phyloP scores from a whole-genome alignment of 495 filamentous ascomycete species.

The Extremus antarcticus region DNA sequence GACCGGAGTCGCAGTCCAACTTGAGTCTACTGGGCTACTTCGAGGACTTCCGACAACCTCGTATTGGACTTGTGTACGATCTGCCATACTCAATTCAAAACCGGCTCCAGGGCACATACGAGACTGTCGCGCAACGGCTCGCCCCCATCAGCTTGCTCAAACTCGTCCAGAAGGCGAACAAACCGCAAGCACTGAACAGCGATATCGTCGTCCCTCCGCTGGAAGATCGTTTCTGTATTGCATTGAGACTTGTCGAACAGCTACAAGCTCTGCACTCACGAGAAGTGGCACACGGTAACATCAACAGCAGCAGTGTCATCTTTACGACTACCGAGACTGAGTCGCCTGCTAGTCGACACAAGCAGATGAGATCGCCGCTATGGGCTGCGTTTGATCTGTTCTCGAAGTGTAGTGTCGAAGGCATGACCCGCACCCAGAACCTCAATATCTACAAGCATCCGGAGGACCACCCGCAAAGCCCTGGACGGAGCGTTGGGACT shows the following conservation, averaged over 20 bases:
- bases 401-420: slow-evolving; percentile 48
- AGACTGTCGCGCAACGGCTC: slow-evolving; percentile 31
- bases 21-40: slow-evolving; percentile 76
- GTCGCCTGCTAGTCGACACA: slow-evolving; percentile 41
- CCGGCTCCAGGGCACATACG: slow-evolving; percentile 31
- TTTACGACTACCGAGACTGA: slow-evolving; percentile 33
- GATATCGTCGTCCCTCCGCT: slow-evolving; percentile 37
- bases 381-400: slow-evolving; percentile 75
- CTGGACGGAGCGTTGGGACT: slow-evolving; percentile 19
- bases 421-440: slow-evolving; percentile 29
- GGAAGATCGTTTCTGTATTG: slow-evolving; percentile 77
- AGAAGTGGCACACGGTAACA: slow-evolving; percentile 67
- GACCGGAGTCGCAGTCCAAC: slow-evolving; percentile 46
- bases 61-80: slow-evolving; percentile 74
- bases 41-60: slow-evolving; percentile 63
- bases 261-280: slow-evolving; percentile 66
- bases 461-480: slow-evolving; percentile 16
- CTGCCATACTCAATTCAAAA: slow-evolving; percentile 48
- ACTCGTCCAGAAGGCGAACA: slow-evolving; percentile 33
- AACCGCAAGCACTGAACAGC: slow-evolving; percentile 39
- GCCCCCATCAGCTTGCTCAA: slow-evolving; percentile 46
- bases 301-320: slow-evolving; percentile 68
- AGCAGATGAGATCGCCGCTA: slow-evolving; percentile 58
- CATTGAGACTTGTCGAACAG: slow-evolving; percentile 65
- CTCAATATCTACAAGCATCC: slow-evolving; percentile 68